Base-by-base conservation (phyloP, 2,329 filamentous ascomycete genomes). In the Epichloe amarillans region DNA sequence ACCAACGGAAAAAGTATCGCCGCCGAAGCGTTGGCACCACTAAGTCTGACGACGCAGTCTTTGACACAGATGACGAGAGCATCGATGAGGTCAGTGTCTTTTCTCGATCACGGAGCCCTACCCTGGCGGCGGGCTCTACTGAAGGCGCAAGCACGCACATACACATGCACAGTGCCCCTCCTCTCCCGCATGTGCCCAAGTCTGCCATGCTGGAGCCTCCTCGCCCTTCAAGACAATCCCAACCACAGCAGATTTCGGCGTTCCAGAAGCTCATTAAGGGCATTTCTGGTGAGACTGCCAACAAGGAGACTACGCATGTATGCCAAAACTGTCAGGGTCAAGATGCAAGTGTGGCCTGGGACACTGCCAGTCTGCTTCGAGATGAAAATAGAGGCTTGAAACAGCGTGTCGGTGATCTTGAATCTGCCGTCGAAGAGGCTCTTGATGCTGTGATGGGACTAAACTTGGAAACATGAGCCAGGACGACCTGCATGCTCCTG, bases 381-480 rank as follows among this genome's bases (percentile, higher is more conserved):
- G 76, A 79, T 45, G 82, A 84, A 68, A 84, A 84, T 56, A 74
- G 69, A 58, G 72, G 73, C 8, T 62, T 84, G 47, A 84, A 84
- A 67, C 69, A 72, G 39, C 67, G 79, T 19, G 77, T 84, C 3
- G 71, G 72, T 17, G 70, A 78, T 56, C 63, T 84, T 3, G 80
- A 84, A 64, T 70, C 66, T 3, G 79, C 73, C 4, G 74, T 84
- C 5, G 80, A 84, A 37, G 74, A 74, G 6, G 80, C 79, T 2
- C 62, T 84, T 50, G 79, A 83, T 58, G 66, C 69, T 46, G 76
- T 80, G n/a, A 77, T 77, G 45, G 76, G 77, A 6, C 64, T 81
- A 2, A 33, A 42, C 8, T 15, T 47, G 21, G 47, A 37, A 26
- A 41, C 5, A 26, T 26, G 39, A 36, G n/a, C 21, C 35, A 35